Conservation (phyloP, 805 yeast species). For the Suhomyces xylopsoci region DNA sequence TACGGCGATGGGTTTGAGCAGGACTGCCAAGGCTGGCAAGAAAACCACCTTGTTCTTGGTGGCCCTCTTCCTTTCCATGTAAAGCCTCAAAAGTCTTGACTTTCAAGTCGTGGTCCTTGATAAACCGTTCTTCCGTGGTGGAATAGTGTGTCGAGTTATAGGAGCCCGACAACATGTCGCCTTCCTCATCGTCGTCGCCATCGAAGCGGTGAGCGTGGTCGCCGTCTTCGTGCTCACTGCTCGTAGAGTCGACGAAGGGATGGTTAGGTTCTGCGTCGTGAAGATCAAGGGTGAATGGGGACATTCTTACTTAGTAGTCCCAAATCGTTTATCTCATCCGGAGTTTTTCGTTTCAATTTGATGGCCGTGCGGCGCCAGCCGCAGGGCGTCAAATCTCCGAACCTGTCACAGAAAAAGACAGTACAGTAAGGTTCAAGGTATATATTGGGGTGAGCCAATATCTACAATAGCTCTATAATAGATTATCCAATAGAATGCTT, state of each 20-base stretch:
- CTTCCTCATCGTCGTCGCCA: slow-evolving; percentile 11
- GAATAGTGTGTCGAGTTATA: slow-evolving; percentile 55
- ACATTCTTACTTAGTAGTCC: neutral
- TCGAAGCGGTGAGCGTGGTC: slow-evolving; percentile 4
- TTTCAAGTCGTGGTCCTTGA: slow-evolving; percentile 68
- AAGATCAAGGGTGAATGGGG: slow-evolving; percentile 4
- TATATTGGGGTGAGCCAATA: neutral
- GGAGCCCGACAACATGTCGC: slow-evolving; percentile 28
- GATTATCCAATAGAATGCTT: neutral
- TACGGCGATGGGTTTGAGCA: slow-evolving; percentile 17
- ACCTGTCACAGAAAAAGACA: neutral
- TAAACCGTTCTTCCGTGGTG: slow-evolving; percentile 58
- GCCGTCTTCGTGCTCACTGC: neutral
- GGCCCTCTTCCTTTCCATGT: slow-evolving; percentile 15
- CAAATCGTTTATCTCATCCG: neutral
- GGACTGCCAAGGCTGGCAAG: slow-evolving; percentile 3
- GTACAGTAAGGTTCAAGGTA: neutral
- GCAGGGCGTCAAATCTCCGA: neutral
- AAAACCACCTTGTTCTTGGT: neutral
- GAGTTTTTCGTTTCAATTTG: neutral
- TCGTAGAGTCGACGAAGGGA: neutral
- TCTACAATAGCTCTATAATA: too few species aligned
- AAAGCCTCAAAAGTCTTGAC: slow-evolving; percentile 54
- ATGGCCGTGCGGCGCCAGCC: neutral
- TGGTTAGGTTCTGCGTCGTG: neutral